Evolutionary conservation across 768 basidiomycete genomes (phyloP), one percentile per base, ranked within the genome.

Genomic region (Paxillus involutus): DNA sequence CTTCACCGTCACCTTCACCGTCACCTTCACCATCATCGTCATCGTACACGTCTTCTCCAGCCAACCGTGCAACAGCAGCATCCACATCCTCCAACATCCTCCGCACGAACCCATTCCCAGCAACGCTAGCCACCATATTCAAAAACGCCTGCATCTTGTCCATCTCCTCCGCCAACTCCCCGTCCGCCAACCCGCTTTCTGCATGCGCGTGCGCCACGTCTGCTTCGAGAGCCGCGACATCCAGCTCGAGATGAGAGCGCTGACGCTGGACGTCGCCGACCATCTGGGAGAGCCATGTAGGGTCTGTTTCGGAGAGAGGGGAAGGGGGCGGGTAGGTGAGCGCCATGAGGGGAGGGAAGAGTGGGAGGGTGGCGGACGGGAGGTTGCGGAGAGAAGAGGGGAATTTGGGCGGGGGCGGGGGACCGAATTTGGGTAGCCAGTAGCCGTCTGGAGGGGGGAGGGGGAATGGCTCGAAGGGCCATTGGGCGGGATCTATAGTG

Each of bases 391-490:
- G 40, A 29, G 39, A 32, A 3, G 39, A 32, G 29, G 37, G 48
- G 14, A 39, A 44, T 8, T 45, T 47, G 16, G 44, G 48, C 16
- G 58, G 59, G 7, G 52, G 58, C 40, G 53, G 57, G 14, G 58
- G 59, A 29, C 33, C 65, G n/a, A 29, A 53, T 51, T 58, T 69
- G 1, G 64, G 59, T 44, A 69, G 40, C 65, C 60, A 68, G 47
- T 48, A 48, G n/a, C 67, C 67, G 7, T 69, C 64, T 0, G 1
- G 16, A 19, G 67, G 67, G 10, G 69, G 69, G 3, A 56, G 41
- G 29, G 67, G 67, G 33, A 71, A 71, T 5, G 21, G 60, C 24
- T 69, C 67, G 24, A 69, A 49, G 14, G 67, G 69, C 64, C 63
- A 71, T 54, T 57, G 51, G 40, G 47, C 52, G 4, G 56, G 3